These are phyloP conservation scores for Withania somnifera DNA, from an alignment of 305 asterid genomes.

Conservation along the genomic window DNA sequence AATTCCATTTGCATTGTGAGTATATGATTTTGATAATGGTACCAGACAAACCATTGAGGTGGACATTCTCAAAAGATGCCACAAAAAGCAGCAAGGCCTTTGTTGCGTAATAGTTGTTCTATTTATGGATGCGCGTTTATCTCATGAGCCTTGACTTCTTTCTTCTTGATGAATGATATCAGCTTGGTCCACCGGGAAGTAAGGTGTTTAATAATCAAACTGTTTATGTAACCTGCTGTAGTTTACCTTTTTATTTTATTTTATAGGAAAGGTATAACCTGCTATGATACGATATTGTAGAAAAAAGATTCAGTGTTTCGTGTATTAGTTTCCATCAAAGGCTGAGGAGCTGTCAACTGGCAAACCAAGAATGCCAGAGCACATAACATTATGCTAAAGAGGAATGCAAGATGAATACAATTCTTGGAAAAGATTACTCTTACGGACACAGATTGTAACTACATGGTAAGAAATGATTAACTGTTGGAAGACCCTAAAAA, in stretches of 20 bases:
- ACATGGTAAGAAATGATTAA: neutral
- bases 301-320: neutral
- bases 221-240: neutral
- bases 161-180: neutral
- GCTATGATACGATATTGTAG: neutral
- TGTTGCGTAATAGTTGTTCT: neutral
- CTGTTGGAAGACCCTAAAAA: neutral
- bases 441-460: too few species aligned
- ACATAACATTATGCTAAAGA: neutral
- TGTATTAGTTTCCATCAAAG: neutral
- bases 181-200: neutral
- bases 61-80: neutral
- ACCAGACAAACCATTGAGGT: neutral
- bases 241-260: neutral
- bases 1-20: too few species aligned
- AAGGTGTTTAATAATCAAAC: neutral
- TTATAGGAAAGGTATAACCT: neutral
- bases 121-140: neutral
- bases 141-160: neutral
- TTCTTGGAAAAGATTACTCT: too few species aligned
- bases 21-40: neutral
- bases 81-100: neutral
- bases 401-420: neutral
- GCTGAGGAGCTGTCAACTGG: neutral
- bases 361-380: constrained; percentile 3